Base-by-base conservation (phyloP, 1,284 basidiomycete genomes). In the Heterobasidion annosum region DNA sequence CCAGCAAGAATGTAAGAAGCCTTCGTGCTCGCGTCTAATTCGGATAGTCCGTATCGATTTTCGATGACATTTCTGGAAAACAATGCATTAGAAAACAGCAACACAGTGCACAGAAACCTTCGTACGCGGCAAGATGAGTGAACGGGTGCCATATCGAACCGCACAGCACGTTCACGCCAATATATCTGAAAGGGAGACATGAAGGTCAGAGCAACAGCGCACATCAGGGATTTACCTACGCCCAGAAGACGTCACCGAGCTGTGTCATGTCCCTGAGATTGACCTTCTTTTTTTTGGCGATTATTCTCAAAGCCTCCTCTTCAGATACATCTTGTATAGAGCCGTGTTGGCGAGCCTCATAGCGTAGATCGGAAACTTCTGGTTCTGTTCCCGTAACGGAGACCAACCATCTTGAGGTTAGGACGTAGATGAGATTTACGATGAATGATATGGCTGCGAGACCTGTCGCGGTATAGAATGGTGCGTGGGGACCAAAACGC, bases 121-220 rank as follows among this genome's bases (percentile, higher is more conserved):
- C 82, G 64, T 62, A 87, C 85, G 89, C 76, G 15, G 83, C 79
- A 47, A 91, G 79, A 63, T 91, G 88, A 12, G 80, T 80, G 64
- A 90, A 91, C 0, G 88, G 89, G 13, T 79, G 73, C 88, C 88
- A 91, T 42, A 89, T 82, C 57, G 79, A 73, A n/a, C 88, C 88
- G 56, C 84, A 90, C 15, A 90, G 69, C 7, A 91, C 67, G 59
- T 91, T 91, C 16, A 85, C 62, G 3, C 74, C 81, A 54, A 88
- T 81, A 64, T 88, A 88, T 18, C 83, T 85, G 37, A 59, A n/a
- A 40, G 35, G 15, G 34, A 15, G 10, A 46, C 25, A 47, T 19
- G 45, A 37, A 35, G 49, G 49, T 56, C 9, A 61, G 53, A 35
- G 33, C 32, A 12, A 16, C 5, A 10, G 25, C n/a, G 19, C 42